A percentile compares a stretch with the other conserved stretches of the same genome.
Evolutionary conservation across 106 monocot species (phyloP).

Genomic region (Dioscorea dumetorum): DNA sequence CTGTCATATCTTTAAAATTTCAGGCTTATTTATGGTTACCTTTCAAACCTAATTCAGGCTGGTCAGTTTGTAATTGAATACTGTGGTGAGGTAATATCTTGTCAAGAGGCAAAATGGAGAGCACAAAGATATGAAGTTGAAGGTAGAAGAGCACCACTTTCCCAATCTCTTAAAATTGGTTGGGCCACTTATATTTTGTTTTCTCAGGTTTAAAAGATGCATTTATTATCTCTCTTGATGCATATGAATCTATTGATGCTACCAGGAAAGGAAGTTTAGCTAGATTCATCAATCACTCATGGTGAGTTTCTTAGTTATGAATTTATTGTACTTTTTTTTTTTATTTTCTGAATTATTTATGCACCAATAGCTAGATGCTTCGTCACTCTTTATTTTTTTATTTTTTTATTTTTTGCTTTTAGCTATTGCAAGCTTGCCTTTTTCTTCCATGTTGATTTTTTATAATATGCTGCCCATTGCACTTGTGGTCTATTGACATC

Average conservation of each 20-base stretch:
- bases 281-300: slow-evolving; percentile 96
- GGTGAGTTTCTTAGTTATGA: slow-evolving; percentile 35
- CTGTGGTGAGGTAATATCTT: slow-evolving; percentile 97
- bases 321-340: too few species aligned
- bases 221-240: slow-evolving; percentile 77
- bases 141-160: slow-evolving; percentile 29
- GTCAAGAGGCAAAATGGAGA: slow-evolving; percentile 71
- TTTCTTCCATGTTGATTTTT: slow-evolving; percentile 1
- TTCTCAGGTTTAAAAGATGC: slow-evolving; percentile 81
- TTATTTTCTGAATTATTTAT: too few species aligned
- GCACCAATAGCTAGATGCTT: not conserved
- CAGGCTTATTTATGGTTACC: too few species aligned
- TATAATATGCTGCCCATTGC: not conserved
- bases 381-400: not conserved
- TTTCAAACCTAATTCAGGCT: slow-evolving; percentile 28
- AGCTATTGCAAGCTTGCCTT: not conserved
- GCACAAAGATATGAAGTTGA: slow-evolving; percentile 75
- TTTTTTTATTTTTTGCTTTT: not conserved
- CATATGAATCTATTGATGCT: slow-evolving; percentile 87
- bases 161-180: not conserved
- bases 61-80: slow-evolving; percentile 98
- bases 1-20: too few species aligned
- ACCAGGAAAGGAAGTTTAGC: slow-evolving; percentile 89
- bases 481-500: slow-evolving; percentile 10
- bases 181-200: not conserved